Evolutionary conservation across 2,329 filamentous ascomycete species (phyloP), one percentile per base, ranked within the genome.

Genomic region (Venturia asperata): DNA sequence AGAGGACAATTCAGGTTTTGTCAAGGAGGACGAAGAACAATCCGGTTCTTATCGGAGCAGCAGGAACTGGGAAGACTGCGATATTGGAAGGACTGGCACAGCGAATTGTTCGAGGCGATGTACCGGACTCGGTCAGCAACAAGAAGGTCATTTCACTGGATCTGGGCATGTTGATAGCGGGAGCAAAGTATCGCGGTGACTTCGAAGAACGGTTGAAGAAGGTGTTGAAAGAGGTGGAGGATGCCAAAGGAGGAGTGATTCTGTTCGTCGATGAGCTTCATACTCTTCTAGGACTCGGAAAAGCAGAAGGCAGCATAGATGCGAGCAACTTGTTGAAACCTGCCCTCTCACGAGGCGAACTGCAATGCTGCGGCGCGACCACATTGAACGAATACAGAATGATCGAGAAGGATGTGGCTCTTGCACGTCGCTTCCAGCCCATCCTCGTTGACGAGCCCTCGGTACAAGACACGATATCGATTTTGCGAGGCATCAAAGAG

Each of bases 181-280:
- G 94, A 61, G 92, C 94, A 55, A 97, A 97, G 73, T 99, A 94
- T 71, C 82, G 94, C 61, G 94, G 94, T 61, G 94, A 99, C 71
- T 97, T 99, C 67, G 94, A 99, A 74, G 94, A 99, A 74, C 83
- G 94, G 52, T 74, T 97, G 67, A 97, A 97, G 76, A 88, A 88
- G 69, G 92, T 97, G 1, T 76, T 99, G 73, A 92, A 89, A 71
- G 94, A 97, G 75, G 92, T 96, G 13, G 86, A 96, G 75, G 87
- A 95, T 68, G 90, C 93, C 1, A 82, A 96, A 63, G 94, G 94
- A 42, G 86, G 90, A 65, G 88, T 97, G 5, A 96, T 99, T 55
- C 81, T 99, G 2, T 97, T 99, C 77, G 90, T 97, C 63, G 94
- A 97, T 72, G 94, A 97, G 74, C 79, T 97, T 49, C 94, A 99